Evolutionary conservation across 768 basidiomycete species (phyloP).

Genomic region (Coprinopsis marcescibilis): DNA sequence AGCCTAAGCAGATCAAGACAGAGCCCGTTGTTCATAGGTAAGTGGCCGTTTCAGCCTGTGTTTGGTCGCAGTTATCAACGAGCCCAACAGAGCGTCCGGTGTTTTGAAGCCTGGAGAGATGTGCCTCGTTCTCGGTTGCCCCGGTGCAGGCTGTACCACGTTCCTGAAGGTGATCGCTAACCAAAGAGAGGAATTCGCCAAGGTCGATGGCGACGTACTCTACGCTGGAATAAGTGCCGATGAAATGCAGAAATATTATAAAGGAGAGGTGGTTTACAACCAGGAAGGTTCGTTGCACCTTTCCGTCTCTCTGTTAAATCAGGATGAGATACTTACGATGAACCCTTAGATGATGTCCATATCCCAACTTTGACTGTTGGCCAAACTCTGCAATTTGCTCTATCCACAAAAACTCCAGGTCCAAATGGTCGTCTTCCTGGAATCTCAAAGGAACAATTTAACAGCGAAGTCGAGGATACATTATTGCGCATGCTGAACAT

Average conservation of each 20-base stretch:
- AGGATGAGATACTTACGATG: not conserved
- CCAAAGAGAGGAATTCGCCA: constrained; percentile 57
- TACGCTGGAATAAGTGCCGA: constrained; percentile 76
- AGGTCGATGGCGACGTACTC: constrained; percentile 63
- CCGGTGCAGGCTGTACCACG: constrained; percentile 80
- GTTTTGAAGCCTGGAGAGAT: constrained; percentile 79
- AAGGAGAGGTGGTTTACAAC: constrained; percentile 77
- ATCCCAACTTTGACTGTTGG: constrained; percentile 77
- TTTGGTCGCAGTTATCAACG: not conserved
- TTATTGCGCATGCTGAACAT: constrained; percentile 80
- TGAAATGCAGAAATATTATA: constrained; percentile 74
- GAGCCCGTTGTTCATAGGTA: constrained; percentile 58
- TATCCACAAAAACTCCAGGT: constrained; percentile 71
- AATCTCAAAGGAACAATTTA: constrained; percentile 53
- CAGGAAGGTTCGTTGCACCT: constrained; percentile 67
- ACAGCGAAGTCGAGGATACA: constrained; percentile 50
- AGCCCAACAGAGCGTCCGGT: constrained; percentile 53
- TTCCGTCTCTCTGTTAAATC: not conserved
- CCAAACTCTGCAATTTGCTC: constrained; percentile 67
- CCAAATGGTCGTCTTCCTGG: constrained; percentile 68
- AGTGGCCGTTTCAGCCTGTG: constrained; percentile 6
- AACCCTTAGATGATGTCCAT: constrained; percentile 63
- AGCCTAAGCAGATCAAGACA: constrained; percentile 28
- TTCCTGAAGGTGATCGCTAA: constrained; percentile 85
- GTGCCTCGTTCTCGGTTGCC: constrained; percentile 81